Evolutionary conservation across 164 flowering plant species (phyloP), one percentile per base, ranked within the genome.

Genomic region (Nymphaea colorata): DNA sequence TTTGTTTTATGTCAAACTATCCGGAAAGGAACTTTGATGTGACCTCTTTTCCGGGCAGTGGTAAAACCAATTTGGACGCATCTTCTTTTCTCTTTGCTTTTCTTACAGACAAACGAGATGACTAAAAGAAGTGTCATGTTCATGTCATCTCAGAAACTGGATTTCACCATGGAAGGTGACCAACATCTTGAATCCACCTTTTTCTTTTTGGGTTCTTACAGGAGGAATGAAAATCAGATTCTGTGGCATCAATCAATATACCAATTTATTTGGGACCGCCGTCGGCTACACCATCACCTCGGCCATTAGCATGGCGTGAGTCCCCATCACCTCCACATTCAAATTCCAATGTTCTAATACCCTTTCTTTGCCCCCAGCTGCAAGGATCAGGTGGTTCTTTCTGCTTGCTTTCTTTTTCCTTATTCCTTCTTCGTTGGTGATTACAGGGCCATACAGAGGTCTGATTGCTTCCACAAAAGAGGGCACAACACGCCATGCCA

Each of bases 261-360:
- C 71, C 2, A 89, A 90, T 70, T 86, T 91, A 0, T 59, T 88
- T 0, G 99, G 97, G 6, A 72, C 84, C n/a, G 75, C 89, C 2
- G 79, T 94, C 64, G 99, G 99, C 61, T 94, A 94, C 84, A 94
- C 98, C 41, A 90, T 94, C 71, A 94, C 99, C 15, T 89, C 98
- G 14, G 85, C 98, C 3, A 91, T 94, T 43, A 94, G 99, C 70
- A 88, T 94, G 96, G 98, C 84, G 99, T 94, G 79, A 87, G 99
- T 16, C 16, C 16, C 3, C 64, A 1, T 14, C 25, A 11, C 7
- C 25, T 62, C 1, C 8, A 25, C n/a, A 11, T 62, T 62, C 18
- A 11, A 25, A 62, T 62, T 62, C 64, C n/a, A 25, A 11, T 14
- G 8, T 62, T 6, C 64, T 62, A 11, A 2, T 11, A 18, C 36